Evolutionary conservation across 805 yeast species (phyloP).

Genomic region (Tetrapisispora iriomotensis): DNA sequence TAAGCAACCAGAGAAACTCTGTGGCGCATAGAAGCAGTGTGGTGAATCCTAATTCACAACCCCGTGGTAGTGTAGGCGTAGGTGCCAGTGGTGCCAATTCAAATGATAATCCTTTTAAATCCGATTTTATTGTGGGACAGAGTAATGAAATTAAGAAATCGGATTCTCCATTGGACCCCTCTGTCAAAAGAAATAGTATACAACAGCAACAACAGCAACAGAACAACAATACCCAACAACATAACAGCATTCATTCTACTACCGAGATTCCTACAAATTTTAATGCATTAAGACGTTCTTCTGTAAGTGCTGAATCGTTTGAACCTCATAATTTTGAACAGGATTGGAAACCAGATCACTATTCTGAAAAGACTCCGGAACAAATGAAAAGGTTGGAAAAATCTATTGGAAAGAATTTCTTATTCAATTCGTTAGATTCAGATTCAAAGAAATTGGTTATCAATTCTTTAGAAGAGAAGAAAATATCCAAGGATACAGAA

Average conservation of each 20-base stretch:
- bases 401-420: constrained; percentile 69
- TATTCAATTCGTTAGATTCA: constrained; percentile 74
- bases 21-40: constrained; percentile 6
- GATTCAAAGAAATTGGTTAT: constrained; percentile 70
- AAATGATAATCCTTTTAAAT: constrained; percentile 1
- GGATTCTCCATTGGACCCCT: constrained; percentile 3
- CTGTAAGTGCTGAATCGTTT: constrained; percentile 82
- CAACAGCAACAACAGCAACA: constrained; percentile 1
- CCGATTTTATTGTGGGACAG: constrained; percentile 1
- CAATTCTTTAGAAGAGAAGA: constrained; percentile 71
- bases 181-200: constrained; percentile 1
- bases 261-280: constrained; percentile 42
- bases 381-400: constrained; percentile 61
- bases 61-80: background rate
- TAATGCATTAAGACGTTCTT: constrained; percentile 76
- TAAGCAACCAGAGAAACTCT: constrained; percentile 5
- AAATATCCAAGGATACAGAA: constrained; percentile 46
- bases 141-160: constrained; percentile 1
- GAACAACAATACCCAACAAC: background rate
- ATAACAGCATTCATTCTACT: constrained; percentile 1
- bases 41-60: background rate
- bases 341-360: constrained; percentile 60
- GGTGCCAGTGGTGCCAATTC: background rate
- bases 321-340: constrained; percentile 63
- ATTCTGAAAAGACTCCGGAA: constrained; percentile 46